Evolutionary conservation across 1,284 basidiomycete genomes (phyloP).

Genomic region (Vanrija sp.): DNA sequence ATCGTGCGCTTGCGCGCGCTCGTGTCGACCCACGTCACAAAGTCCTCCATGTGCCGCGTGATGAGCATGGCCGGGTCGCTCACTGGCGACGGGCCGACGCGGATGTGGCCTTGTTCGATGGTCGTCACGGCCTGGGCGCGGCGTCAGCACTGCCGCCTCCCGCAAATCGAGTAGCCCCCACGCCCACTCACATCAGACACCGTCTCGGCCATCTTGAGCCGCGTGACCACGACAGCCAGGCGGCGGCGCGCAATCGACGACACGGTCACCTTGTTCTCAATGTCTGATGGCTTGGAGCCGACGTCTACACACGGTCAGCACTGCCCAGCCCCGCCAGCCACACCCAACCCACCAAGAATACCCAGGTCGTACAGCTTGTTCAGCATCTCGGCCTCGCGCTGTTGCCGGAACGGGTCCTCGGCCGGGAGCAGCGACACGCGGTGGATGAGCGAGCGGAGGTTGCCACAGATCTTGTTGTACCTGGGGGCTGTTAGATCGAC

Average conservation of each 20-base stretch:
- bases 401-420: constrained; percentile 79
- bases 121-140: constrained; percentile 89
- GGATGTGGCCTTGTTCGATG: constrained; percentile 96
- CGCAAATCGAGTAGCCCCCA: background rate
- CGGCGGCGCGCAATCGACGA: constrained; percentile 88
- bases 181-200: constrained; percentile 75
- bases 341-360: constrained; percentile 58
- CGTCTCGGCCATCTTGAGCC: constrained; percentile 91
- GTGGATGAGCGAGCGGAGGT: constrained; percentile 79
- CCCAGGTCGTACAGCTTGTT: constrained; percentile 98
- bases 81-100: constrained; percentile 92
- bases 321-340: background rate
- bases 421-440: constrained; percentile 81
- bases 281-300: constrained; percentile 71
- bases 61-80: constrained; percentile 97
- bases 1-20: constrained; percentile 94
- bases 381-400: constrained; percentile 81
- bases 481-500: constrained; percentile 48
- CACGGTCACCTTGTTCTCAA: constrained; percentile 93
- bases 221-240: constrained; percentile 87
- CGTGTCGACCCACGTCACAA: constrained; percentile 98
- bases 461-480: constrained; percentile 94
- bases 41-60: constrained; percentile 97
- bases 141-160: background rate
- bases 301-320: constrained; percentile 47